Percentiles rank a stretch among this genome's conserved stretches.
Conservation (phyloP, 176 grass and related monocot species). For the Raddia guianensis region DNA sequence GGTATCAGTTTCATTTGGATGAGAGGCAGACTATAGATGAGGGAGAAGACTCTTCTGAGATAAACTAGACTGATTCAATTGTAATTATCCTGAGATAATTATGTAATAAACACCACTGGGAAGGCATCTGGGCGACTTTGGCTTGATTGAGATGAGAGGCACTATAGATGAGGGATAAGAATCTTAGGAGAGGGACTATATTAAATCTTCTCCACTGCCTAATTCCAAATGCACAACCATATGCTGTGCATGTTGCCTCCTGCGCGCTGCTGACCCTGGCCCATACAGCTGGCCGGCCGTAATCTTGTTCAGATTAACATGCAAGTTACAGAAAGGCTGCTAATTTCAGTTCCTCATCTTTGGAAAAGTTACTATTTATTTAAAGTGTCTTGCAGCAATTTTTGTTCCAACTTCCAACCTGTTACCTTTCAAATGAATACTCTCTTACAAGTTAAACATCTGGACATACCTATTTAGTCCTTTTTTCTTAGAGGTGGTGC, state of each 20-base stretch:
- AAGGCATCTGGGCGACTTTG: background rate
- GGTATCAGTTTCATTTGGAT: background rate
- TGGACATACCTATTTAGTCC: background rate
- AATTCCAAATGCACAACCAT: background rate
- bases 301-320: too few species aligned
- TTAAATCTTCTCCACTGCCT: background rate
- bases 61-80: too few species aligned
- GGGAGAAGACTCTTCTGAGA: too few species aligned
- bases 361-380: slow-evolving; percentile 26
- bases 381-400: background rate
- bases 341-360: slow-evolving; percentile 18
- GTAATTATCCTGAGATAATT: too few species aligned
- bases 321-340: background rate
- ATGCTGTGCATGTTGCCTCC: background rate
- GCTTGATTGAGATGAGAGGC: background rate
- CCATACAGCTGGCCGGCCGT: too few species aligned
- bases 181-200: background rate
- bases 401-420: slow-evolving; percentile 19
- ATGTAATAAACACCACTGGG: too few species aligned
- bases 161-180: background rate
- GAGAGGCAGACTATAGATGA: background rate
- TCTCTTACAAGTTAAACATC: slow-evolving; percentile 17
- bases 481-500: background rate
- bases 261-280: too few species aligned
- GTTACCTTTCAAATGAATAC: background rate